phyloP scores from a whole-genome alignment of 805 yeast species.

The Saccharomycopsis schoenii region DNA sequence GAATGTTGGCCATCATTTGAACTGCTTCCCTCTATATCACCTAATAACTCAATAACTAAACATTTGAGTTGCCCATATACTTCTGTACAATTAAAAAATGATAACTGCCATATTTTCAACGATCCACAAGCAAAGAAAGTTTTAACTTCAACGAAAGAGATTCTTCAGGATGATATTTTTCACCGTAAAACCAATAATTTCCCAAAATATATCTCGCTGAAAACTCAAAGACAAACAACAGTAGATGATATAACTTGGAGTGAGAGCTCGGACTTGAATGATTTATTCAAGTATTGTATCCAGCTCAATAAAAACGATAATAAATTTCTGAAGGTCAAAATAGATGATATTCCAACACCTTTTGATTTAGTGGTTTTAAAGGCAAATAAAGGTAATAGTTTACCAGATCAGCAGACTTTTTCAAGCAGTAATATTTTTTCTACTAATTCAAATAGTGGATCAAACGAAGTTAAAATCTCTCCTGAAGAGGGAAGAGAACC shows the following conservation, averaged over 20 bases:
- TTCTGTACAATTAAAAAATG: background rate
- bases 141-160: background rate
- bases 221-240: background rate
- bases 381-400: background rate
- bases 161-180: background rate
- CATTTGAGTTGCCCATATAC: too few species aligned
- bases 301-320: background rate
- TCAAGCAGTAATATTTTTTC: background rate
- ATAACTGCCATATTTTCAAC: slow-evolving; percentile 19
- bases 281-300: slow-evolving; percentile 13
- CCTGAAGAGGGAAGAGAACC: background rate
- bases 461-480: background rate
- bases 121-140: background rate
- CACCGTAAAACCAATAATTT: background rate
- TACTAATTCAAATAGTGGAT: background rate
- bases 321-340: background rate
- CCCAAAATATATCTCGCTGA: background rate
- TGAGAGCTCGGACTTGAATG: slow-evolving; percentile 30
- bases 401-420: background rate
- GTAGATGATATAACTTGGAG: slow-evolving; percentile 29
- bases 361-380: slow-evolving; percentile 1
- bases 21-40: background rate
- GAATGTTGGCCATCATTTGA: slow-evolving; percentile 17
- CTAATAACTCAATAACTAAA: too few species aligned
- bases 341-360: slow-evolving; percentile 1